A percentile compares a stretch with the other conserved stretches of the same genome.
Evolutionary conservation across 148 eudicot genomes (phyloP).

Genomic region (Chenopodium album): DNA sequence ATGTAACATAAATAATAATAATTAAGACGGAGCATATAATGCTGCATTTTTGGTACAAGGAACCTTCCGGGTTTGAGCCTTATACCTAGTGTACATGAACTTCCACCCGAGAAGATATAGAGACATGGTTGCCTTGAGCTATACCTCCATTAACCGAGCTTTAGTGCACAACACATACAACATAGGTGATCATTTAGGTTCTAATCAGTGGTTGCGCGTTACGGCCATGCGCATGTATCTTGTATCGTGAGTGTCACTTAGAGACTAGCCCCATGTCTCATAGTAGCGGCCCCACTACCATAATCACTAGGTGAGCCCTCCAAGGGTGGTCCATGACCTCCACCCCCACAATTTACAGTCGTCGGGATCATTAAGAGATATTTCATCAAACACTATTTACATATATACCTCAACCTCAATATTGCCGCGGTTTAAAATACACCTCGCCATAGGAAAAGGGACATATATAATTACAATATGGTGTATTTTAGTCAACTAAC

Average conservation of each 20-base stretch:
- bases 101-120: not conserved
- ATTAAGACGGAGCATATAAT: not conserved
- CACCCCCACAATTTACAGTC: not conserved
- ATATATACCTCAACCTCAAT: not conserved
- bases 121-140: not conserved
- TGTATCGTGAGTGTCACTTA: not conserved
- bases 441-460: slow-evolving; percentile 9
- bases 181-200: not conserved
- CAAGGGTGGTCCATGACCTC: not conserved
- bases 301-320: not conserved
- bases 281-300: not conserved
- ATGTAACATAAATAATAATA: not conserved
- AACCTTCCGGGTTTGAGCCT: slow-evolving; percentile 9
- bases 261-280: not conserved
- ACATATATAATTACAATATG: not conserved
- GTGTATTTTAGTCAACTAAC: not conserved
- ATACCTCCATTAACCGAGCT: not conserved
- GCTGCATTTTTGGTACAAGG: not conserved
- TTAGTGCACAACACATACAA: not conserved
- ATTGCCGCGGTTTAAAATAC: not conserved
- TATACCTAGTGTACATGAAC: not conserved
- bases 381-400: not conserved
- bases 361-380: not conserved
- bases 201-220: not conserved
- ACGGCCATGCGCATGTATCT: slow-evolving; percentile 8